phyloP scores from a whole-genome alignment of 2,329 filamentous ascomycete genomes.

The Trichophyton simii region DNA sequence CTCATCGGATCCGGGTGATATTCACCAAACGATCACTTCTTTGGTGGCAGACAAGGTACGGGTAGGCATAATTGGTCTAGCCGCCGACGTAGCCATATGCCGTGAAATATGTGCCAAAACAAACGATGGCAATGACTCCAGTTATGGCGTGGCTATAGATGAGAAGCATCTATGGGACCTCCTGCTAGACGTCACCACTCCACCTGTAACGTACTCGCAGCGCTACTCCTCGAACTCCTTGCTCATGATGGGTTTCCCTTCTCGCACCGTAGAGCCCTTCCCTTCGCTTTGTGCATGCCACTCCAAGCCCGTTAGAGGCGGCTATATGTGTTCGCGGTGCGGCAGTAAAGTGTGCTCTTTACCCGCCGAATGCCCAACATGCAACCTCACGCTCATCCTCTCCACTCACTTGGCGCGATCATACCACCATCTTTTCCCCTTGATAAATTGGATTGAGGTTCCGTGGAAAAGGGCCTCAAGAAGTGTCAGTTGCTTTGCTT shows the following conservation, averaged over 20 bases:
- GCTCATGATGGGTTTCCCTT: conserved; percentile 97
- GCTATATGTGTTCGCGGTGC: conserved; percentile 85
- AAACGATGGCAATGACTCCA: conserved; percentile 58
- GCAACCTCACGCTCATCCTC: conserved; percentile 80
- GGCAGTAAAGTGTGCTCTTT: conserved; percentile 77
- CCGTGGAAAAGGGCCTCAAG: conserved; percentile 59
- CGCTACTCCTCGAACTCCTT: conserved; percentile 43
- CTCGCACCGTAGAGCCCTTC: conserved; percentile 59
- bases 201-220: conserved; percentile 63
- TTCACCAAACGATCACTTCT: conserved; percentile 72
- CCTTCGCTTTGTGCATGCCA: conserved; percentile 84
- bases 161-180: conserved; percentile 80
- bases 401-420: conserved; percentile 88
- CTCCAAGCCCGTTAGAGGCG: conserved; percentile 65
- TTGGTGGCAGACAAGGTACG: conserved; percentile 74
- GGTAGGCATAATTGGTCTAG: conserved; percentile 78
- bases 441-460: conserved; percentile 84
- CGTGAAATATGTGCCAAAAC: conserved; percentile 77
- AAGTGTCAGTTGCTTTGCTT: conserved; percentile 63
- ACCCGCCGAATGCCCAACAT: conserved; percentile 81
- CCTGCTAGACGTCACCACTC: conserved; percentile 78
- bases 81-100: conserved; percentile 86
- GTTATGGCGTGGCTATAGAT: conserved; percentile 76
- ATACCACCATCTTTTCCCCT: conserved; percentile 82
- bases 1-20: conserved; percentile 86